These are phyloP conservation scores for Sodiomyces alkalinus DNA, from an alignment of 2,329 filamentous ascomycete genomes.

Conservation along the genomic window DNA sequence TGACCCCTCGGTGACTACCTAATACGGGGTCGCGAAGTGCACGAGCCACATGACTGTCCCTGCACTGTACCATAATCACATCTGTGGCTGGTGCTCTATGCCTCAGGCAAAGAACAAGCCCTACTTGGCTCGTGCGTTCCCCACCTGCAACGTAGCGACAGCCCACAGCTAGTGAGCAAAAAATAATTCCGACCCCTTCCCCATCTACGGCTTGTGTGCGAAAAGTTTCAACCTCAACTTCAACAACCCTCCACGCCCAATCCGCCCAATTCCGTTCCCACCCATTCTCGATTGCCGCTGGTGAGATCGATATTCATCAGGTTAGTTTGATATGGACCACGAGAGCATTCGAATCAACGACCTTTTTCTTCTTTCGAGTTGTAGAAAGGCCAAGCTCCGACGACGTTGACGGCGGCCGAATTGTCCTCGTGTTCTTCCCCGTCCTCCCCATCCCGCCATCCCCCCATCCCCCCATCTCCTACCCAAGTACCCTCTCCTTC, in stretches of 20 bases:
- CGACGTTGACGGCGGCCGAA: neutral
- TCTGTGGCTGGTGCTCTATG: neutral
- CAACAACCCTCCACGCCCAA: constrained; percentile 1
- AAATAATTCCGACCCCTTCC: constrained; percentile 1
- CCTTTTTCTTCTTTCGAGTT: neutral
- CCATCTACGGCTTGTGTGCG: neutral
- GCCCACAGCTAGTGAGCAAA: constrained; percentile 1
- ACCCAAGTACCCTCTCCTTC: neutral
- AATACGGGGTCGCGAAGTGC: neutral
- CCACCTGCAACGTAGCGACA: neutral
- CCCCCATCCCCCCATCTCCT: neutral
- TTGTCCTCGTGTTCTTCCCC: neutral
- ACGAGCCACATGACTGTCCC: neutral
- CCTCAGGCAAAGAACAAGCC: too few species aligned
- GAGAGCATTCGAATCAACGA: constrained; percentile 1
- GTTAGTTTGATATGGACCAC: constrained; percentile 19
- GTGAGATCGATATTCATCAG: constrained; percentile 32
- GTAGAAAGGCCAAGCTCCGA: neutral
- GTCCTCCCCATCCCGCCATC: neutral
- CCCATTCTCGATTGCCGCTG: constrained; percentile 25
- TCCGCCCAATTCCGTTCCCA: too few species aligned
- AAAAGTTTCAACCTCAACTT: constrained; percentile 7
- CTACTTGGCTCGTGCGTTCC: constrained; percentile 3
- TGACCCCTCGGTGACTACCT: neutral
- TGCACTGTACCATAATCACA: neutral